Percentiles rank a stretch among this genome's conserved stretches.
Conservation (phyloP, 2,329 filamentous ascomycete species). For the Apiospora rasikravindrae region DNA sequence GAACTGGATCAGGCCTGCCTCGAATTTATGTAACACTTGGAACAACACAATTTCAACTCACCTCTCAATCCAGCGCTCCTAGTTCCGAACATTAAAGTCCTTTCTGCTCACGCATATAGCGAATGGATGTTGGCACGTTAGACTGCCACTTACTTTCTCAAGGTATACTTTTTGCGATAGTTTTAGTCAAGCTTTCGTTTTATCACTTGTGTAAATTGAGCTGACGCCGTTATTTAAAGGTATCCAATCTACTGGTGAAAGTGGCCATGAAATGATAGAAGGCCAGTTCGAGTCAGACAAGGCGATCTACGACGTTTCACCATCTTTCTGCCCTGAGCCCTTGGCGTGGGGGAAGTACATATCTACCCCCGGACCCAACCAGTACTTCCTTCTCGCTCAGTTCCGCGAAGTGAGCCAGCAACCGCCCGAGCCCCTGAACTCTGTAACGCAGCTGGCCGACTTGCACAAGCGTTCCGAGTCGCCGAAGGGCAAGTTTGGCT, state of each 20-base stretch:
- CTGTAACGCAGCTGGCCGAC: slow-evolving; percentile 28
- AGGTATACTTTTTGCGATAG: too few species aligned
- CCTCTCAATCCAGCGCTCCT: not conserved
- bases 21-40: too few species aligned
- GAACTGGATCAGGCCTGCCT: too few species aligned
- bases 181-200: too few species aligned
- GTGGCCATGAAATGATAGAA: too few species aligned
- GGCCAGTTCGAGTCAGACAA: too few species aligned
- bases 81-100: too few species aligned
- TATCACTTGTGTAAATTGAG: not conserved
- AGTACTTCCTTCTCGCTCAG: slow-evolving; percentile 31
- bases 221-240: too few species aligned
- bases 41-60: too few species aligned
- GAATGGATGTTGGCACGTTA: not conserved
- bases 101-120: not conserved
- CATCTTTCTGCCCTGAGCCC: too few species aligned
- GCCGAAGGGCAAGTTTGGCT: slow-evolving; percentile 38
- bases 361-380: not conserved
- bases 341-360: slow-evolving; percentile 25
- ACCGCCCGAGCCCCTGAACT: slow-evolving; percentile 27
- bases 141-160: not conserved
- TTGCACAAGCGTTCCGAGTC: slow-evolving; percentile 31
- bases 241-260: too few species aligned
- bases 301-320: too few species aligned
- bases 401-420: slow-evolving; percentile 27